Evolutionary conservation across 2,329 filamentous ascomycete species (phyloP), one percentile per base, ranked within the genome.

Genomic region (Sclerotinia sclerotiorum): DNA sequence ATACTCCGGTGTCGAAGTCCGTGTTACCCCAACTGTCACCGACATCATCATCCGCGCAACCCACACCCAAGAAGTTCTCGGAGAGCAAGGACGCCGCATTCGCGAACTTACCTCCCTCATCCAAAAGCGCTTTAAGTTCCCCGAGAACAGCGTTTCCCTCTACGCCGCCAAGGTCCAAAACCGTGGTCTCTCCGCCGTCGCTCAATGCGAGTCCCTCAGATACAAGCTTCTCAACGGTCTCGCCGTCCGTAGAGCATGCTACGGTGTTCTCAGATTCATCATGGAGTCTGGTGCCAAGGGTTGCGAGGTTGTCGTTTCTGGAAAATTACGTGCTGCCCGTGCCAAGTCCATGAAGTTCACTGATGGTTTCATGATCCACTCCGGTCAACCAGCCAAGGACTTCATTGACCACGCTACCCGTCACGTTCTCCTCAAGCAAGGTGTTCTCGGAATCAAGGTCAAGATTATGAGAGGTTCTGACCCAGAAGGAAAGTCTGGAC

Each of bases 341-440:
- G 95, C 95, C 84, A 99, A 99, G 93, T 93, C 88, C 86, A 99
- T 99, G 95, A 99, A 99, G 91, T 99, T 99, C 91, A 99, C 95
- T 84, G 94, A 99, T 84, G 95, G 95, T 82, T 99, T 99, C 93
- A 99, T 99, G 95, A 99, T 99, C 86, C 95, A 99, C 92, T 99
- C 95, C 80, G 95, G 95, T 85, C 95, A 99, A 84, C 95, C 95
- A 80, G 95, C 94, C 81, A 94, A 96, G 86, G 95, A 99, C 86
- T 99, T 99, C 87, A 99, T 99, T 83, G 95, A 99, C 88, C 88
- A 85, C 80, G 96, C 96, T 78, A 98, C 95, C 80, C 95, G 95
- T 79, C 95, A 99, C 92, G 95, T 99, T 79, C 93, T 99, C 77
- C 94, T 99, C 84, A 92, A 96, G 85, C 95, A 99, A 88, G 95